A percentile compares a stretch with the other conserved stretches of the same genome.
Evolutionary conservation across 1,139 yeast species (phyloP).

Genomic region (Yamadazyma conglobata): DNA sequence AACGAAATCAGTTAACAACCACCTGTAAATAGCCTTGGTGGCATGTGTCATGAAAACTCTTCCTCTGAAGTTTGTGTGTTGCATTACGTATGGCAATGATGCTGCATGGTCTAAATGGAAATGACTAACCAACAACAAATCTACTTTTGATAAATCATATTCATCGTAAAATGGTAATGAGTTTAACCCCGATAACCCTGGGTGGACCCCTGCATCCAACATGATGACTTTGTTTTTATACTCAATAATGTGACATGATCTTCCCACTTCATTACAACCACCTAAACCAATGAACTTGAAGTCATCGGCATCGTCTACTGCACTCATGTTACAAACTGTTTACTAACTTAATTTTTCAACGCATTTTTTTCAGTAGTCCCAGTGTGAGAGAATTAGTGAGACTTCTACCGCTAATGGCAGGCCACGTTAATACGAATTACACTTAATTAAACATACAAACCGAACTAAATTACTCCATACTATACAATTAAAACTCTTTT

Average conservation of each 20-base stretch:
- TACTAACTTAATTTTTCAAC: no score
- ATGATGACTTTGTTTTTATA: conserved; percentile 95
- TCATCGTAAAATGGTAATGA: conserved; percentile 95
- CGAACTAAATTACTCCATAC: background rate
- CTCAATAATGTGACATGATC: conserved; percentile 90
- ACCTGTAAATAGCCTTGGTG: conserved; percentile 93
- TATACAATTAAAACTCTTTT: background rate
- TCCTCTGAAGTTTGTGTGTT: conserved; percentile 89
- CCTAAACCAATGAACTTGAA: conserved; percentile 90
- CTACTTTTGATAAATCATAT: conserved; percentile 84
- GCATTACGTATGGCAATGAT: conserved; percentile 96
- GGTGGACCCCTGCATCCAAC: conserved; percentile 98
- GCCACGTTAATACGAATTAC: no score
- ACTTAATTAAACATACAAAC: no score
- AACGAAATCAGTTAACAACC: conserved; percentile 93
- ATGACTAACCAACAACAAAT: conserved; percentile 82
- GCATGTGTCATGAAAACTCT: conserved; percentile 99
- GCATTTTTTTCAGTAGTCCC: no score
- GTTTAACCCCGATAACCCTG: conserved; percentile 86
- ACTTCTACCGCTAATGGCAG: no score
- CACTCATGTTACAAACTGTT: conserved; percentile 3
- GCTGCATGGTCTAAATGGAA: conserved; percentile 98
- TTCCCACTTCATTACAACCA: conserved; percentile 99
- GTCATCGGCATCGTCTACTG: conserved; percentile 27
- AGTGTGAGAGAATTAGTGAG: no score